These are phyloP conservation scores for Chlorophyllum brunneum DNA, from an alignment of 768 basidiomycete genomes.

Conservation along the genomic window DNA sequence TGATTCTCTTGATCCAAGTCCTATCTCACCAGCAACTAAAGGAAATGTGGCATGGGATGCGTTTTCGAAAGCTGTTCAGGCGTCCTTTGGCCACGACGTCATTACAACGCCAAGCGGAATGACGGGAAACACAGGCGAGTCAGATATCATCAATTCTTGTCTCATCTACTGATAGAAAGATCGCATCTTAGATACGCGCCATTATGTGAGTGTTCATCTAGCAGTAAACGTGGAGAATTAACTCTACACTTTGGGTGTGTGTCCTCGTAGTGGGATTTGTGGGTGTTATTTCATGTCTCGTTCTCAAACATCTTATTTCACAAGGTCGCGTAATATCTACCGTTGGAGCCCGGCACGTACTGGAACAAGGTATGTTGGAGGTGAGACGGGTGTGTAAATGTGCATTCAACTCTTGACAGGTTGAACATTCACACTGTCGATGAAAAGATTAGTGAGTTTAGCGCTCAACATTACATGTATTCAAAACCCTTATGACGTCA, in stretches of 20 bases:
- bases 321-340: slow-evolving; percentile 26
- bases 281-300: background rate
- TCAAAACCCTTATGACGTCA: background rate
- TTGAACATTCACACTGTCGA: slow-evolving; percentile 27
- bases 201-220: slow-evolving; percentile 21
- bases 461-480: background rate
- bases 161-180: background rate
- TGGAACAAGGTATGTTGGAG: slow-evolving; percentile 20
- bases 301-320: background rate
- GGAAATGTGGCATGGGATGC: slow-evolving; percentile 22
- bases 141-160: background rate
- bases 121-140: slow-evolving; percentile 28
- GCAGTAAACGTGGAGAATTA: background rate
- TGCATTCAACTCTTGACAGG: slow-evolving; percentile 12
- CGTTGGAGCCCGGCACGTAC: slow-evolving; percentile 26
- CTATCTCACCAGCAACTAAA: slow-evolving; percentile 21
- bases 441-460: slow-evolving; percentile 26
- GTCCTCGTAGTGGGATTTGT: slow-evolving; percentile 23
- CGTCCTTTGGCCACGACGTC: slow-evolving; percentile 23
- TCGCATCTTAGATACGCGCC: slow-evolving; percentile 22
- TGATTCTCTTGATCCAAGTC: slow-evolving; percentile 21
- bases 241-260: background rate
- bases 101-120: slow-evolving; percentile 26
- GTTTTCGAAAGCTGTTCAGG: slow-evolving; percentile 24
- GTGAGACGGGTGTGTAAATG: background rate